Evolutionary conservation across 2,329 filamentous ascomycete species (phyloP).

Genomic region (Paecilomyces niveus): DNA sequence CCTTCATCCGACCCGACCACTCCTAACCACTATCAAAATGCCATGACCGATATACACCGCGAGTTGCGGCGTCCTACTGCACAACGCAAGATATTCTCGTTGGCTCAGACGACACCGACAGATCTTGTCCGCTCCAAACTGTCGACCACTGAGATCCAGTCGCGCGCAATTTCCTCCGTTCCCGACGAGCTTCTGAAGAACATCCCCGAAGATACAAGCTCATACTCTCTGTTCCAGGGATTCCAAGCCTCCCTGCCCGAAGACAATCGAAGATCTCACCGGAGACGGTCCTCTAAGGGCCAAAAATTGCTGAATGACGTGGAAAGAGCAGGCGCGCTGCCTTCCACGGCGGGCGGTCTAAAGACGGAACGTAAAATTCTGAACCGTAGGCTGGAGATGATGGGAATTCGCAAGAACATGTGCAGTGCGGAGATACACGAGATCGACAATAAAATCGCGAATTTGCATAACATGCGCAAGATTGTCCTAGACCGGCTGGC

Average conservation of each 20-base stretch:
- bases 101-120: conserved; percentile 84
- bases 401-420: conserved; percentile 93
- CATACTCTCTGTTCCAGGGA: conserved; percentile 91
- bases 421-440: conserved; percentile 91
- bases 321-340: conserved; percentile 51
- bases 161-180: conserved; percentile 79
- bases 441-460: conserved; percentile 94
- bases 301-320: conserved; percentile 62
- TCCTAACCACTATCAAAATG: conserved; percentile 69
- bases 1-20: conserved; percentile 49
- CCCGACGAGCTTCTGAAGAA: conserved; percentile 84
- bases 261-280: conserved; percentile 55
- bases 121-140: conserved; percentile 89
- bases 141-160: conserved; percentile 86
- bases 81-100: conserved; percentile 84
- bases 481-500: conserved; percentile 86
- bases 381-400: conserved; percentile 82
- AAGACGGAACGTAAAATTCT: conserved; percentile 73
- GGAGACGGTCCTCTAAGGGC: conserved; percentile 64
- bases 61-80: conserved; percentile 77
- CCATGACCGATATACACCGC: conserved; percentile 82
- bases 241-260: conserved; percentile 88
- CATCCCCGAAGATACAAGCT: conserved; percentile 77
- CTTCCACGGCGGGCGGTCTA: conserved; percentile 63
- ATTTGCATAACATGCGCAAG: conserved; percentile 84